Base-by-base conservation (phyloP, 2,329 filamentous ascomycete species). In the Fusarium equiseti region DNA sequence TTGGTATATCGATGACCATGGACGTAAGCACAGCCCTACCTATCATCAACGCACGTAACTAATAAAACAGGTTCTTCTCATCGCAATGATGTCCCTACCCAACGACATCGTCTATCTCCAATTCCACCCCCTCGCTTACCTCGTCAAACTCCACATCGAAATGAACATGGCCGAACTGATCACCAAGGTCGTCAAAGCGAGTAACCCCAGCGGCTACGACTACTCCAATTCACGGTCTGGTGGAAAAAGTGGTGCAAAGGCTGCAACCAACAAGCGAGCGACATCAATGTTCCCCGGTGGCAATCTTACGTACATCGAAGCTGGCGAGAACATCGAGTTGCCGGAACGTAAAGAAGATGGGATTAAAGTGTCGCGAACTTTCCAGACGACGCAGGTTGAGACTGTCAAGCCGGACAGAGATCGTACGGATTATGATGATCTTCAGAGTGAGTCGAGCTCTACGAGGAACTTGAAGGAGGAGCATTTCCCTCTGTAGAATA, bases 161-260 rank as follows among this genome's bases (percentile, higher is more conserved):
- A 82, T 87, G 80, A 83, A 81, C 29, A 86, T 87, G 84, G 84
- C 85, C 45, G 83, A 84, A 27, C 81, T 87, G 22, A 86, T 87
- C 70, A 82, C 76, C 22, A 82, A 81, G 54, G 77, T 83, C 0
- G 75, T 77, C 50, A 75, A 75, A 35, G 73, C 73, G 9, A 75
- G 71, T 38, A 76, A 76, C 43, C 61, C 66, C 24, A 58, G 59
- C 12, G 75, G 72, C 10, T 75, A 75, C 51, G 73, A 75, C 24
- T 76, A 60, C 16, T 75, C 72, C 0, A 56, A 54, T 8, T 76
- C 73, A 20, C 62, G 65, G 18, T 70, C 72, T 2, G 54, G 59
- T 9, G 61, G 57, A 18, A 76, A 75, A 55, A 75, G 71, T n/a
- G 63, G 70, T 0, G 54, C 61, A 1, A 69, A 45, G 10, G 62